phyloP scores from a whole-genome alignment of 163 green algal species.

The Scenedesmus sp. region DNA sequence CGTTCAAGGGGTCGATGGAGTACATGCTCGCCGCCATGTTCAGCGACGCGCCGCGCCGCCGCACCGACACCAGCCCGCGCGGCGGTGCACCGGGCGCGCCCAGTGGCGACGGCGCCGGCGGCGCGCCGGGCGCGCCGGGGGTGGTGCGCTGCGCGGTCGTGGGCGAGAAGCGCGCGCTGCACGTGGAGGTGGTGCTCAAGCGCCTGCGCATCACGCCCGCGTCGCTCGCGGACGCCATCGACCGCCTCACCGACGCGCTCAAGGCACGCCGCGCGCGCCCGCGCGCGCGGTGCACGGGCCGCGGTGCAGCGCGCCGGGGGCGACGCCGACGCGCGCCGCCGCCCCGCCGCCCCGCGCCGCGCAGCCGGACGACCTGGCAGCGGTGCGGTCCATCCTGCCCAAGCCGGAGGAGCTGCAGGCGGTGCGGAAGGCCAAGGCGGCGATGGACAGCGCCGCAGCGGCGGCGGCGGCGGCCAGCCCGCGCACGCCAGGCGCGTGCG shows the following conservation, averaged over 20 bases:
- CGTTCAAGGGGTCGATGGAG: conserved; percentile 32
- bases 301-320: too few relatives aligned
- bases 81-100: not conserved
- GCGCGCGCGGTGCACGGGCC: too few relatives aligned
- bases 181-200: conserved; percentile 44
- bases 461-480: not conserved
- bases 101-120: not conserved
- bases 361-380: conserved; percentile 37
- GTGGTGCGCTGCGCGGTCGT: not conserved
- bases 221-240: conserved; percentile 21
- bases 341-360: too few relatives aligned
- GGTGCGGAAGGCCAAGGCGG: conserved; percentile 12
- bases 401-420: conserved; percentile 33
- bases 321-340: too few relatives aligned
- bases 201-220: conserved; percentile 12
- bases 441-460: not conserved
- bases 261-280: conserved; percentile 10
- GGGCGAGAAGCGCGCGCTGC: conserved; percentile 30
- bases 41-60: conserved; percentile 24
- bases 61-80: not conserved
- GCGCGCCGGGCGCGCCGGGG: not conserved
- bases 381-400: conserved; percentile 33
- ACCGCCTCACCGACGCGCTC: conserved; percentile 20
- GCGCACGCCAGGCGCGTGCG: not conserved
- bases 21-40: conserved; percentile 39